Base-by-base conservation (phyloP, 2,329 filamentous ascomycete species). In the Apiospora sp. region DNA sequence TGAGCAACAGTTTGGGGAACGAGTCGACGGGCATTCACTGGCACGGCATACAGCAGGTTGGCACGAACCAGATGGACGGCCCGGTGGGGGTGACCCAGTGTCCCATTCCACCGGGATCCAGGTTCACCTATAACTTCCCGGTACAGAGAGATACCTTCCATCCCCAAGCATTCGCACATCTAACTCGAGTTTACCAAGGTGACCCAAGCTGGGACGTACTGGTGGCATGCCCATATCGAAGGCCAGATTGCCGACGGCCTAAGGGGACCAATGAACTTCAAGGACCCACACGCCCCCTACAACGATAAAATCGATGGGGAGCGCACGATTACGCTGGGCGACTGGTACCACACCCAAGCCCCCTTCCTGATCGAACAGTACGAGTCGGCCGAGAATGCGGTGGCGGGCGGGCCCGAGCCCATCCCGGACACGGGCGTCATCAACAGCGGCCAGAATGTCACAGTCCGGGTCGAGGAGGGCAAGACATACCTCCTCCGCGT, bases 141-240 rank as follows among this genome's bases (percentile, higher is more conserved):
- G 49, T 51, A 51, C n/a, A 8, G 14, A 27, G n/a, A 12, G 3
- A 8, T 27, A 1, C 10, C n/a, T 27, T 27, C 24, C 8, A 12
- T 14, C n/a, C 4, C n/a, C 24, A 51, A 19, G 14, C 14, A 0
- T 14, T 14, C n/a, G n/a, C n/a, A n/a, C 24, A n/a, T 27, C 10
- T 51, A 51, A 51, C 10, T 51, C 24, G 49, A 27, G n/a, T 10
- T n/a, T 4, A 3, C 3, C 5, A 27, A 51, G 1, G 90, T 92
- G 79, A 79, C 89, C 68, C 92, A 94, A 83, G 87, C 91, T 0
- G 93, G 93, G 37, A 93, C 92, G 0, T 95, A 93, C 81, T 95
- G 93, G 93, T 95, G 95, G 76, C 92, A 94, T 79, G 92, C 90
- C 6, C 92, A 94, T 78, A 86, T 87, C 30, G 85, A 86, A 74